Conservation (phyloP, 345 rosid species). For the Rhizophora apiculata region DNA sequence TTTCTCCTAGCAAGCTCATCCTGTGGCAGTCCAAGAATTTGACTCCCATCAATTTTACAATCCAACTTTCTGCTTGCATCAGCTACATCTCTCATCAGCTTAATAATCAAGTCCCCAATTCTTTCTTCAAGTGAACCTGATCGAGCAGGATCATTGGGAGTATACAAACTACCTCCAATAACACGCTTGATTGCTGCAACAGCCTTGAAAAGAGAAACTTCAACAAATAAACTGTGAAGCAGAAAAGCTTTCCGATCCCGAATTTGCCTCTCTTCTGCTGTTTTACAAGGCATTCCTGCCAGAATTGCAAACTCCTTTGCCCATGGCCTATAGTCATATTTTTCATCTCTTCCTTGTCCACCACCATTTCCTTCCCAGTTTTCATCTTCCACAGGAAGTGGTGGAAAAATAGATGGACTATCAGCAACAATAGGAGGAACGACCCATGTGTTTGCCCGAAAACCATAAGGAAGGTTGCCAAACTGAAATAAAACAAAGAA, state of each 20-base stretch:
- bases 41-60: constrained; percentile 32
- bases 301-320: constrained; percentile 32
- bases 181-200: constrained; percentile 21
- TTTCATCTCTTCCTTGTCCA: constrained; percentile 30
- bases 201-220: constrained; percentile 31
- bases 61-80: constrained; percentile 32
- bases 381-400: constrained; percentile 35
- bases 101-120: constrained; percentile 27
- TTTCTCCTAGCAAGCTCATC: constrained; percentile 36
- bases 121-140: constrained; percentile 20
- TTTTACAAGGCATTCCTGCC: constrained; percentile 38
- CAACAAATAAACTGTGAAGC: constrained; percentile 35
- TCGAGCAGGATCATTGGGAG: constrained; percentile 9
- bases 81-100: constrained; percentile 21
- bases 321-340: constrained; percentile 32
- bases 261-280: constrained; percentile 33
- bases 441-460: constrained; percentile 38
- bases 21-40: constrained; percentile 26
- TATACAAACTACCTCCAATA: constrained; percentile 13
- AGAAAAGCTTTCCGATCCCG: constrained; percentile 37
- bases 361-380: constrained; percentile 39
- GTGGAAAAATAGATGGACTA: constrained; percentile 26
- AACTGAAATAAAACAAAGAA: constrained; percentile 21
- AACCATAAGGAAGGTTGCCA: constrained; percentile 38
- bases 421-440: constrained; percentile 38